These are phyloP conservation scores for Aspergillus fumigatus DNA, from an alignment of 2,329 filamentous ascomycete genomes.

Conservation along the genomic window DNA sequence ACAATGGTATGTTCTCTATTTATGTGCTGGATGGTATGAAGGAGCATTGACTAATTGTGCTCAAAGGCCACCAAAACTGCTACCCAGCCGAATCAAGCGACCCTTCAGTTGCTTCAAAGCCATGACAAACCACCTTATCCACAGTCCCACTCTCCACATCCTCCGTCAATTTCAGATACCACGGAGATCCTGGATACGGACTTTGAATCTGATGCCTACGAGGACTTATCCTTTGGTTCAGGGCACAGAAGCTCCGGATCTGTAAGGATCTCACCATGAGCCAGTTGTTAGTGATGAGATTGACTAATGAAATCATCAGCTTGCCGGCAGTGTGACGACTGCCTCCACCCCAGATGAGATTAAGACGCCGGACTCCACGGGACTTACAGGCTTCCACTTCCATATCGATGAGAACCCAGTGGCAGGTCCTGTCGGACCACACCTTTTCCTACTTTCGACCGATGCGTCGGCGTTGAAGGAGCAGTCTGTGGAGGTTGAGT, in stretches of 20 bases:
- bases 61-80: neutral
- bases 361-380: constrained; percentile 67
- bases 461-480: constrained; percentile 12
- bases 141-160: constrained; percentile 4
- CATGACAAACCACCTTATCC: constrained; percentile 12
- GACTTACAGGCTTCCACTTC: constrained; percentile 58
- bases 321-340: constrained; percentile 75
- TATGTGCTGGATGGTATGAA: neutral
- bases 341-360: constrained; percentile 82
- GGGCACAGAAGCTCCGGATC: constrained; percentile 15
- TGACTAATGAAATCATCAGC: constrained; percentile 43
- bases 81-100: neutral
- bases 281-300: neutral
- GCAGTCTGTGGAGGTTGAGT: constrained; percentile 14
- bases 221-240: constrained; percentile 15
- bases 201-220: constrained; percentile 28
- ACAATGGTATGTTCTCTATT: constrained; percentile 6
- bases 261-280: constrained; percentile 3
- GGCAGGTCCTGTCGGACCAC: constrained; percentile 77
- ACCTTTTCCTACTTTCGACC: constrained; percentile 69
- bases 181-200: constrained; percentile 35
- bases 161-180: constrained; percentile 24
- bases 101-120: constrained; percentile 6
- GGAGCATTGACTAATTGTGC: neutral
- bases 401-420: constrained; percentile 59